These are phyloP conservation scores for Barnettozyma californica DNA, from an alignment of 805 yeast species.

Conservation along the genomic window DNA sequence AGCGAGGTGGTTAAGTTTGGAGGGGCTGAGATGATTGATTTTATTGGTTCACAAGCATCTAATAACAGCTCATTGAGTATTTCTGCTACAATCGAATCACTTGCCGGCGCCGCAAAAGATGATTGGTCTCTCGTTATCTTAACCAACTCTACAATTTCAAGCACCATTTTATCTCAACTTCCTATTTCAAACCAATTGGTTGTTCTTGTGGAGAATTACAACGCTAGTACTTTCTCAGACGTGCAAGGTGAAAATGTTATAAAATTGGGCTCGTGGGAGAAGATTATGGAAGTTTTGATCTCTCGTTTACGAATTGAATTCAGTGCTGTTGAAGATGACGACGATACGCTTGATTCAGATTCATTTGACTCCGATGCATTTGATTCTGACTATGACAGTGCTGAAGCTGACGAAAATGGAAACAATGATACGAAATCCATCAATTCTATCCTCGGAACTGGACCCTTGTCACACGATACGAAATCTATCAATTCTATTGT, in stretches of 20 bases:
- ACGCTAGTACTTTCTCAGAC: neutral
- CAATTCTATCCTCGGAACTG: conserved; percentile 16
- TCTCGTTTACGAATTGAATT: conserved; percentile 13
- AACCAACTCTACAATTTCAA: conserved; percentile 10
- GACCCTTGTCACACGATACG: conserved; percentile 5
- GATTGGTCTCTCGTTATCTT: conserved; percentile 13
- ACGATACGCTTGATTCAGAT: conserved; percentile 5
- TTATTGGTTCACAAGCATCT: neutral
- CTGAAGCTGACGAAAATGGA: neutral
- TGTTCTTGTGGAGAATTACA: conserved; percentile 7
- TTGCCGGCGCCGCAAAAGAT: conserved; percentile 1
- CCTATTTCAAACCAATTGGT: conserved; percentile 15
- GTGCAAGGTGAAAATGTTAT: conserved; percentile 2
- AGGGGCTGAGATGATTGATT: conserved; percentile 3
- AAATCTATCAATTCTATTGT: conserved; percentile 15
- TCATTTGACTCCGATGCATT: conserved; percentile 7
- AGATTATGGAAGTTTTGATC: conserved; percentile 23
- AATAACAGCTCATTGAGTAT: neutral
- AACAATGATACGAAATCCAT: conserved; percentile 13
- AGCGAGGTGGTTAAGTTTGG: conserved; percentile 3
- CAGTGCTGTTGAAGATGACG: neutral
- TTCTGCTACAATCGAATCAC: neutral
- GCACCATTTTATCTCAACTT: conserved; percentile 4
- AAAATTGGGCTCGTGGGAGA: conserved; percentile 18
- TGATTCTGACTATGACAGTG: conserved; percentile 11